Evolutionary conservation across 2,329 filamentous ascomycete genomes (phyloP).

Genomic region (Taxawa tesnikishii): DNA sequence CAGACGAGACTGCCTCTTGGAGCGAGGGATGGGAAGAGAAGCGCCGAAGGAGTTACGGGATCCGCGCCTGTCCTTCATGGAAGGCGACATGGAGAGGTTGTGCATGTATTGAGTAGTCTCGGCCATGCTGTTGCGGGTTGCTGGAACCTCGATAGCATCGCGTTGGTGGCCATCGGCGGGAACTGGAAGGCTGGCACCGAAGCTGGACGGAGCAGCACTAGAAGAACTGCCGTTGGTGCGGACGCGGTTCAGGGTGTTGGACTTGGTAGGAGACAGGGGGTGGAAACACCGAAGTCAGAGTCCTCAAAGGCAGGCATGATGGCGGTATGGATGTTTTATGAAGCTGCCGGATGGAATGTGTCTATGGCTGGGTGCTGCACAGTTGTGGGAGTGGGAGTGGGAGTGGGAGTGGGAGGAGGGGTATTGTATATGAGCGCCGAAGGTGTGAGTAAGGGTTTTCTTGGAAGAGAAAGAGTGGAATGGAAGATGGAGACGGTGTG

Average conservation of each 20-base stretch:
- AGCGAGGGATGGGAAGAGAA: conserved; percentile 58
- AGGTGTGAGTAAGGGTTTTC: too few species aligned
- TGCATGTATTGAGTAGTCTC: conserved; percentile 62
- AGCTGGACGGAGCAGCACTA: conserved; percentile 19
- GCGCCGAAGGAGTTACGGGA: conserved; percentile 68
- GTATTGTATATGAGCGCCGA: too few species aligned
- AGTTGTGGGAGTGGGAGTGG: too few species aligned
- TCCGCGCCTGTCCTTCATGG: conserved; percentile 52
- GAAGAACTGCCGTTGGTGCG: conserved; percentile 17
- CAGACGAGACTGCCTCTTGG: conserved; percentile 56
- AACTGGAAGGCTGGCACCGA: conserved; percentile 24
- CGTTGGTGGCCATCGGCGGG: conserved; percentile 30
- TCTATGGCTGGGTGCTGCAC: background rate
- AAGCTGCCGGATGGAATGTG: background rate
- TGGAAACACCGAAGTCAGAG: conserved; percentile 36
- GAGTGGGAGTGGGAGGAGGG: too few species aligned
- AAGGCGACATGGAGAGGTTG: conserved; percentile 55
- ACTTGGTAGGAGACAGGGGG: conserved; percentile 19
- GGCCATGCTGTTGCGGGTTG: conserved; percentile 54
- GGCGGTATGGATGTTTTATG: conserved; percentile 11
- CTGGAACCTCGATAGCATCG: conserved; percentile 56
- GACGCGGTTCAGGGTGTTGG: conserved; percentile 9
- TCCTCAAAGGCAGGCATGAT: conserved; percentile 52
- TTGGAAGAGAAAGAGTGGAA: too few species aligned
- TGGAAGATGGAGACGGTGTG: too few species aligned